Conservation (phyloP, 2,329 filamentous ascomycete genomes). For the Colletotrichum sp. region DNA sequence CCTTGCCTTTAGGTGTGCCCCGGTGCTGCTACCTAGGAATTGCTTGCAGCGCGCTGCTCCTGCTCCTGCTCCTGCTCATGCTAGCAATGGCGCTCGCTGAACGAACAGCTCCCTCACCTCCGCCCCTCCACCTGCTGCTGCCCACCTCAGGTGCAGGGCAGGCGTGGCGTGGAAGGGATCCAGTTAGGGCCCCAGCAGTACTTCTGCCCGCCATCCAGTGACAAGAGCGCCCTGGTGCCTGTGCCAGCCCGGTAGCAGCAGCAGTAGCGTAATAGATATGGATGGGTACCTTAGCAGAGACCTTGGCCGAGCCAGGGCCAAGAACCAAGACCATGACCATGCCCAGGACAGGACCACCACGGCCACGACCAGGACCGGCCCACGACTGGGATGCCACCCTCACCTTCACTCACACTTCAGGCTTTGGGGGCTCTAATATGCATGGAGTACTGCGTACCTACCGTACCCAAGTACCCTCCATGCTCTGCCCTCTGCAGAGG, state of each 20-base stretch:
- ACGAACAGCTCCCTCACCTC: not conserved
- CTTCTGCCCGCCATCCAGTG: conserved; percentile 9
- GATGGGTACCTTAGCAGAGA: not conserved
- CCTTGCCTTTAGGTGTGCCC: too few species aligned
- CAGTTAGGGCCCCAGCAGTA: not conserved
- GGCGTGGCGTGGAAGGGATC: not conserved
- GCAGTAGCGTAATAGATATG: not conserved
- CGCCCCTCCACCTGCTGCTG: not conserved
- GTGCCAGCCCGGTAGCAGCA: conserved; percentile 8
- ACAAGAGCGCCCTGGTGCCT: conserved; percentile 2
- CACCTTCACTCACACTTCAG: not conserved
- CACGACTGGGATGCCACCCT: not conserved
- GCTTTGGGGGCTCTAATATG: not conserved
- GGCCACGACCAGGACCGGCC: not conserved
- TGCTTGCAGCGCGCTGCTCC: not conserved
- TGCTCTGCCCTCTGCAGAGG: too few species aligned
- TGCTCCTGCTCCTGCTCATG: not conserved
- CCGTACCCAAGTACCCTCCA: too few species aligned
- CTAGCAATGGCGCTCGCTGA: not conserved
- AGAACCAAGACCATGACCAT: not conserved
- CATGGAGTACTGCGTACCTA: too few species aligned
- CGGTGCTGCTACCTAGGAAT: not conserved
- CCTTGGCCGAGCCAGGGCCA: not conserved
- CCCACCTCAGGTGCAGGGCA: not conserved
- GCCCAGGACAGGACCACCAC: not conserved